phyloP scores from a whole-genome alignment of 78 protist species.

The Dictyostelium capitatum region DNA sequence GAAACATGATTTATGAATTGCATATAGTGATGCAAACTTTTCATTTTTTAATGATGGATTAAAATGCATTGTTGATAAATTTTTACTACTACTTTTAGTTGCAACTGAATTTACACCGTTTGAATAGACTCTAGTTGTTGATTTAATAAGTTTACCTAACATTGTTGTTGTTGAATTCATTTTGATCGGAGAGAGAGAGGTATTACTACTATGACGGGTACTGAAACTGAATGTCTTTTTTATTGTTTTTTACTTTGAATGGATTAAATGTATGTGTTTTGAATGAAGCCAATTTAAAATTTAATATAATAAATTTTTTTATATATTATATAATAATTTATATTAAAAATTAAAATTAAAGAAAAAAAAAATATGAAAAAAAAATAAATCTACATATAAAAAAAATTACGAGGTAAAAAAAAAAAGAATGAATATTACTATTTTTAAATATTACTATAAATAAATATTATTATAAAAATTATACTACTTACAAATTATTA shows the following conservation, averaged over 20 bases:
- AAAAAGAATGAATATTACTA: not conserved
- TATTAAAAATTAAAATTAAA: not conserved
- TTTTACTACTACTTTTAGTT: not conserved
- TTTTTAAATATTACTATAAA: constrained; percentile 1
- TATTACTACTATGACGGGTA: not conserved
- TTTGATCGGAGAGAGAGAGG: not conserved
- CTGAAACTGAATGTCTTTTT: not conserved
- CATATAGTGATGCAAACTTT: not conserved
- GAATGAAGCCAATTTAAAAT: constrained; percentile 21
- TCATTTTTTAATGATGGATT: not conserved
- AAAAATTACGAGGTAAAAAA: not conserved
- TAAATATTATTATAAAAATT: not conserved
- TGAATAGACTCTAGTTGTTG: constrained; percentile 15
- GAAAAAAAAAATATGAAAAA: not conserved
- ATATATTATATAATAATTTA: not conserved
- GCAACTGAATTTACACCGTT: not conserved
- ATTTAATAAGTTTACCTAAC: not conserved
- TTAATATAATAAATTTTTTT: constrained; percentile 1
- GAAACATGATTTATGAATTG: constrained; percentile 50
- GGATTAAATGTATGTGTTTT: not conserved
- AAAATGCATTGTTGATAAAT: constrained; percentile 5
- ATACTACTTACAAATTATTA: not conserved
- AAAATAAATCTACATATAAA: not conserved
- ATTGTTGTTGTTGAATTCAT: not conserved
- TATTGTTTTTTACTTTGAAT: no score